Evolutionary conservation across 139 green algal genomes (phyloP), one percentile per base, ranked within the genome.

Genomic region (Chlamydomonas eustigma): DNA sequence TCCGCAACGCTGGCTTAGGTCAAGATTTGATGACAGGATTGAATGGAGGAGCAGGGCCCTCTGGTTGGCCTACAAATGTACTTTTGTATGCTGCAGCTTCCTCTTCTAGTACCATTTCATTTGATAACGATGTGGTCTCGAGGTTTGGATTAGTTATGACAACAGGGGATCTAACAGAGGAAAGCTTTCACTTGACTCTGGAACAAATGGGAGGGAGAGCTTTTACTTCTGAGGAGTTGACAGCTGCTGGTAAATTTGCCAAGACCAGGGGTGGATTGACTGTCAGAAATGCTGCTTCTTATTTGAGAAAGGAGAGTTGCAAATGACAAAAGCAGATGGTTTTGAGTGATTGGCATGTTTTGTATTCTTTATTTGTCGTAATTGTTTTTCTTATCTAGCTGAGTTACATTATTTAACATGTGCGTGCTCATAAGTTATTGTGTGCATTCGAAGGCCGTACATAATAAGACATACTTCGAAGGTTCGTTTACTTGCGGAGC

Each of bases 21-120:
- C 39, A 66, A 2, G 85, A 87, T 37, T 73, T 90, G 2, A 74
- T 79, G 67, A 39, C 75, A 33, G 82, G 76, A 2, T 34, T 83
- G 30, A 67, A n/a, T n/a, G 22, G 51, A 25, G 39, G 80, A 64
- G 33, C 68, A 2, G 82, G 82, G 1, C 36, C 72, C 24, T 71
- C 64, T 18, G 81, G 80, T 28, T 89, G 85, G 85, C 85, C 81
- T 0, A 50, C 31, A 35, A 87, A 87, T 73, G 81, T 73, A 1
- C 73, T 90, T 44, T 75, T 90, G 70, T 88, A 90, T 63, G 63
- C 88, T 22, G 85, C 71, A 25, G 85, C 33, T 0, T 78, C 64
- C 31, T 31, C 76, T 8, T 63, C 50, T 24, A 79, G 66, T 35
- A 83, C 80, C 2, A 51, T 90, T 1, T 70, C 36, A 2, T 75